Percentiles rank a stretch among this genome's conserved stretches.
Conservation (phyloP, 768 basidiomycete genomes). For the Nidularia sp. region DNA sequence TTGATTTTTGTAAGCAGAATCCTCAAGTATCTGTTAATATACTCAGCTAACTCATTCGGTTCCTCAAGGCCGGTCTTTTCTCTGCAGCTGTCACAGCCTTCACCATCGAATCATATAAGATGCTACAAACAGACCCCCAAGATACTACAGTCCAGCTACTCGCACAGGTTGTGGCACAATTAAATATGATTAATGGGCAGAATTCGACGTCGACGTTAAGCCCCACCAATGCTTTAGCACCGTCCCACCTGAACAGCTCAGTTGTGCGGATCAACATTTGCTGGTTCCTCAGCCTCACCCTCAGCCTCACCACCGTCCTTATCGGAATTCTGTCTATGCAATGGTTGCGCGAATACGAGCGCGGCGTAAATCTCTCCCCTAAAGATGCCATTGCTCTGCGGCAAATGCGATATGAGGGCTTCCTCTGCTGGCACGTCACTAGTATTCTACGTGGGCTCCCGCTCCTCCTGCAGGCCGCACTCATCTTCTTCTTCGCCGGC, state of each 20-base stretch:
- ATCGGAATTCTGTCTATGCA: conserved; percentile 13
- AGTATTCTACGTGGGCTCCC: conserved; percentile 5
- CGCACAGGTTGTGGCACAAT: neutral
- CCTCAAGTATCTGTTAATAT: too few relatives aligned
- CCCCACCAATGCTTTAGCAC: neutral
- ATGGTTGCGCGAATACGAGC: conserved; percentile 13
- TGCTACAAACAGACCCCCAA: neutral
- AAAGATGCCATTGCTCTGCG: conserved; percentile 6
- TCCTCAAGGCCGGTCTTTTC: conserved; percentile 1
- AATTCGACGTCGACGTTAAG: neutral
- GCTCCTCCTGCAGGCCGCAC: conserved; percentile 7
- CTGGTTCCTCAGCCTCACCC: conserved; percentile 12
- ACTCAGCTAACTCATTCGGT: neutral
- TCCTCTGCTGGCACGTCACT: conserved; percentile 9
- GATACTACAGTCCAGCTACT: neutral
- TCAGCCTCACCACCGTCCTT: conserved; percentile 12
- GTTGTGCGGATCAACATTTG: conserved; percentile 9
- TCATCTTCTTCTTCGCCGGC: conserved; percentile 13
- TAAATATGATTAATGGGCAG: neutral
- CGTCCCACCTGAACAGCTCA: neutral
- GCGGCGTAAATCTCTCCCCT: conserved; percentile 1
- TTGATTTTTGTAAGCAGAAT: conserved; percentile 3
- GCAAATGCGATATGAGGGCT: conserved; percentile 9
- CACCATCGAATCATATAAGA: conserved; percentile 1
- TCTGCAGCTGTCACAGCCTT: conserved; percentile 1